Conservation (phyloP, 192 early-diverging fungal genomes). For the Coemansia sp. region DNA sequence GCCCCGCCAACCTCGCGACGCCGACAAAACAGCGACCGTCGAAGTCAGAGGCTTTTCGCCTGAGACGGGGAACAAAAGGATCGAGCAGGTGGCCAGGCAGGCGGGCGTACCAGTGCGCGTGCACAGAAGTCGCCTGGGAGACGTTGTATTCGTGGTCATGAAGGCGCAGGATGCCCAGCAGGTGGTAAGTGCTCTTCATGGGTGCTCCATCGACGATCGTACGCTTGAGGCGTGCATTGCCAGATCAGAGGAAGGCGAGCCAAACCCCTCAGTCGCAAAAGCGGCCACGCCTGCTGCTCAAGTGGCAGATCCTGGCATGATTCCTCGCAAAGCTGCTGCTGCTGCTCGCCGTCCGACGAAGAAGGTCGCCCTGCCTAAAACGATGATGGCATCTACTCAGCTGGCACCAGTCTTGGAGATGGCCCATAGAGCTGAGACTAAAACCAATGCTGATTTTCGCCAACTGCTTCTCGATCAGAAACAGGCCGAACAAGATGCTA, state of each 20-base stretch:
- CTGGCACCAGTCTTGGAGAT: not conserved
- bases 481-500: not conserved
- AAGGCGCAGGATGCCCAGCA: conserved; percentile 16
- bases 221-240: conserved; percentile 7
- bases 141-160: conserved; percentile 29
- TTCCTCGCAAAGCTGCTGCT: conserved; percentile 16
- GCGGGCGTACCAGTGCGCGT: conserved; percentile 25
- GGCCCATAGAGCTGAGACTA: not conserved
- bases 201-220: conserved; percentile 14
- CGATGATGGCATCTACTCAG: not conserved
- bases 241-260: not conserved
- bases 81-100: conserved; percentile 24
- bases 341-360: conserved; percentile 26
- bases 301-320: not conserved
- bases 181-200: conserved; percentile 14
- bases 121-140: conserved; percentile 25
- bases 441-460: conserved; percentile 39
- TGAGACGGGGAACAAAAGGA: conserved; percentile 33
- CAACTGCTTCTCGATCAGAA: conserved; percentile 11
- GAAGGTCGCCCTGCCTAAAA: not conserved
- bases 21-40: conserved; percentile 9
- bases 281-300: not conserved
- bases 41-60: conserved; percentile 33
- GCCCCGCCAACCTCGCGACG: not conserved
- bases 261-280: not conserved